Base-by-base conservation (phyloP, 139 green algal genomes). In the Pseudopediastrum boryanum region DNA sequence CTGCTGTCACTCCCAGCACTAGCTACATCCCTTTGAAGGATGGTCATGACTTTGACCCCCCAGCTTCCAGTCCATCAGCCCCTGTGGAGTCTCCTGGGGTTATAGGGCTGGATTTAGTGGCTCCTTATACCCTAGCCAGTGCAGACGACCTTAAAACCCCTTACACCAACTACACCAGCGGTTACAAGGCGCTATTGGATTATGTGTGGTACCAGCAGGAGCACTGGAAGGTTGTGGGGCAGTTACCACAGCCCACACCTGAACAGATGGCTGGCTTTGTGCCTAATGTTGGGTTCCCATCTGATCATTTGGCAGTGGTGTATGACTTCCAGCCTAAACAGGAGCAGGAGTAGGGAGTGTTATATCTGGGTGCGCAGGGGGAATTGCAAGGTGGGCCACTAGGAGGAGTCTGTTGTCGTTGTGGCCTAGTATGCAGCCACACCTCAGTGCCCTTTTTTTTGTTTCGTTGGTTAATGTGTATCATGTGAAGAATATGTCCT, bases 91-190 rank as follows among this genome's bases (percentile, higher is more conserved):
- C 59, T 41, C 74, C n/a, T 27, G 46, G 29, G 0, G 67, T 90
- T 23, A 70, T 71, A 0, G 89, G 88, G 4, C 80, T 92, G 19
- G 82, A 92, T 50, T 51, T 96, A 41, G 23, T 12, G 4, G 39
- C 82, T 1, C 88, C 90, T 0, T 94, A 87, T 62, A n/a, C n/a
- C 19, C 82, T 94, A 58, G 54, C 48, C 16, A 80, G 80, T 33
- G 89, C 88, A 0, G 92, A 95, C 80, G 83, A 80, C 59, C 82
- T 97, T 66, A 36, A 61, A 13, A 91, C 88, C 3, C 84, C 87
- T 19, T 95, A 90, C 85, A 98, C 89, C 27, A 98, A 97, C 85
- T 96, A 95, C 84, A 93, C 94, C 13, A 84, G 81, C 8, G 91
- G 91, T 5, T 98, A 97, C 77, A 86, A 91, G 70, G 93, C 89